phyloP scores from a whole-genome alignment of 345 rosid species.

The Physaria fendleri region DNA sequence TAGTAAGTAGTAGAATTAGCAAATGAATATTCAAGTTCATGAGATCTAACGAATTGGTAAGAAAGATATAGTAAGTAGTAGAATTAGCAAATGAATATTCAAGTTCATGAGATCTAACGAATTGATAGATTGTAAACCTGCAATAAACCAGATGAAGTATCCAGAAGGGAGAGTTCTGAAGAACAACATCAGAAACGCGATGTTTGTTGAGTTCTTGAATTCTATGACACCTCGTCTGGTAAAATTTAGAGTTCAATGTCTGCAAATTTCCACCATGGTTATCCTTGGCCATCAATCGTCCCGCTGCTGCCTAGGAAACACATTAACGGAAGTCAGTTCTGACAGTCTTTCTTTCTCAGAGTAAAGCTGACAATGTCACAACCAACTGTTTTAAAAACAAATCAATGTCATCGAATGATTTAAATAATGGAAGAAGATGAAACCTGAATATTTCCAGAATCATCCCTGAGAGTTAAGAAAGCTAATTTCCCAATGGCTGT shows the following conservation, averaged over 20 bases:
- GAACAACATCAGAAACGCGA: constrained; percentile 66
- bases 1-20: too few species aligned
- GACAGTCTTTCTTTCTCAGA: too few species aligned
- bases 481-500: too few species aligned
- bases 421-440: too few species aligned
- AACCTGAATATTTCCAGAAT: too few species aligned
- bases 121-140: constrained; percentile 40
- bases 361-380: too few species aligned
- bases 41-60: too few species aligned
- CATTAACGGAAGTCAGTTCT: too few species aligned
- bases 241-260: constrained; percentile 61
- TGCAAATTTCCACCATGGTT: constrained; percentile 95
- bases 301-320: constrained; percentile 63
- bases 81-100: background rate
- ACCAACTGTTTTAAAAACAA: too few species aligned
- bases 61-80: background rate
- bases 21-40: too few species aligned
- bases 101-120: background rate
- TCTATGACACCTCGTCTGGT: constrained; percentile 81
- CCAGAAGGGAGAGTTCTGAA: constrained; percentile 83
- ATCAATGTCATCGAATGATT: too few species aligned
- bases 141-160: constrained; percentile 88
- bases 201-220: constrained; percentile 54
- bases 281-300: constrained; percentile 92
- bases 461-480: too few species aligned